These are phyloP conservation scores for Physcomitrium patens DNA, from an alignment of 225 moss, liverwort and hornwort genomes.

Conservation along the genomic window DNA sequence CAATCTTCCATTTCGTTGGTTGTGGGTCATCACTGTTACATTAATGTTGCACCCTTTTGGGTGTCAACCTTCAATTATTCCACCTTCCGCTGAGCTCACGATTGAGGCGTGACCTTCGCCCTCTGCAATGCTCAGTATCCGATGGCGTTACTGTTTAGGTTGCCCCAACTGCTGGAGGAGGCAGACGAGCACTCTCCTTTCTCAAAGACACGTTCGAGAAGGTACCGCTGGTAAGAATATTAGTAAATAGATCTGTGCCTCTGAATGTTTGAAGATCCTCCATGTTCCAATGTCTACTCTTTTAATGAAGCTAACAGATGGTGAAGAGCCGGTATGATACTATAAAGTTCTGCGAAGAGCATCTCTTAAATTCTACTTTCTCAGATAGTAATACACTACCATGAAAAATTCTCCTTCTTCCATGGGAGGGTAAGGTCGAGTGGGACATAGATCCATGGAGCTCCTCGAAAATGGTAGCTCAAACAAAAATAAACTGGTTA, in stretches of 20 bases:
- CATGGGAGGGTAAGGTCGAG: slow-evolving; percentile 79
- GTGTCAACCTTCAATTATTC: no score
- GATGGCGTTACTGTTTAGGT: slow-evolving; percentile 80
- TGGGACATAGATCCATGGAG: slow-evolving; percentile 90
- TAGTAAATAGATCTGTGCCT: background rate
- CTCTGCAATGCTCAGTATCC: slow-evolving; percentile 89
- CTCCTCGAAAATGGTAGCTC: slow-evolving; percentile 80
- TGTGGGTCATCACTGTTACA: background rate
- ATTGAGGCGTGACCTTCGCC: slow-evolving; percentile 22
- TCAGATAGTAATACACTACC: slow-evolving; percentile 75
- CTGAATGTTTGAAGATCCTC: slow-evolving; percentile 5
- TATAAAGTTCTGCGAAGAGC: slow-evolving; percentile 13
- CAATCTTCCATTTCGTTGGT: background rate
- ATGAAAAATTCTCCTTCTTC: slow-evolving; percentile 84
- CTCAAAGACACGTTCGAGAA: slow-evolving; percentile 72
- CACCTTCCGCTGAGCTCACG: slow-evolving; percentile 9
- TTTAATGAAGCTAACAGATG: no score
- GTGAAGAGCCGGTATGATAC: background rate
- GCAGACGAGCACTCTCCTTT: slow-evolving; percentile 76
- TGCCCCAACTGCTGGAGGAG: slow-evolving; percentile 87
- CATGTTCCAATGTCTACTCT: slow-evolving; percentile 4
- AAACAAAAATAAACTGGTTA: slow-evolving; percentile 66
- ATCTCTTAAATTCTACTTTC: background rate
- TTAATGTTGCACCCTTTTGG: no score
- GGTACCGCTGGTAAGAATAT: slow-evolving; percentile 74